Evolutionary conservation across 495 filamentous ascomycete species (phyloP).

Genomic region (Hyaloscypha finlandica): DNA sequence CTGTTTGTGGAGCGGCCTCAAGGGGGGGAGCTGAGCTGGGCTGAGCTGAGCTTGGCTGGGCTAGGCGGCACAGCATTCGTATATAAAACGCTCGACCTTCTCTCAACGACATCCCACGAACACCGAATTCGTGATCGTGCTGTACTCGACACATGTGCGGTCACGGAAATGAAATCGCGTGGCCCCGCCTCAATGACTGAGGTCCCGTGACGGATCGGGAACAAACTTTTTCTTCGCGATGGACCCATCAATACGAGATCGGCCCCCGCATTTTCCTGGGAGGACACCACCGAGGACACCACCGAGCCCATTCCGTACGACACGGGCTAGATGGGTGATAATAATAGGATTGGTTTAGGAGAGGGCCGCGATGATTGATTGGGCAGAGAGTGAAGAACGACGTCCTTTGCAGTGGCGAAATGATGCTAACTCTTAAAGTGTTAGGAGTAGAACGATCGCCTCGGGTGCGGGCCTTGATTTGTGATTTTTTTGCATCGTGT

Average conservation of each 20-base stretch:
- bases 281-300: not conserved
- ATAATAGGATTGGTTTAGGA: not conserved
- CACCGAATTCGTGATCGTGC: not conserved
- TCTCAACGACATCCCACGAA: not conserved
- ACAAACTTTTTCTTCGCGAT: too few species aligned
- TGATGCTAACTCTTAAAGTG: not conserved
- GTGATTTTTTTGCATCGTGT: not conserved
- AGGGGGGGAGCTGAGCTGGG: not conserved
- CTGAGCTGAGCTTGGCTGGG: not conserved
- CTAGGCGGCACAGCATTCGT: not conserved
- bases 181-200: not conserved
- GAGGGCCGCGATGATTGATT: not conserved
- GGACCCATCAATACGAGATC: conserved; percentile 4
- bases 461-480: not conserved
- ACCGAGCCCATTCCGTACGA: not conserved
- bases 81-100: not conserved
- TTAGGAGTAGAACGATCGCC: not conserved
- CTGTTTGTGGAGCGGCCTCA: not conserved
- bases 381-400: not conserved
- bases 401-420: not conserved
- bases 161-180: not conserved
- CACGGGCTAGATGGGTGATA: not conserved
- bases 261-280: not conserved
- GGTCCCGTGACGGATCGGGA: too few species aligned
- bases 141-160: not conserved